A percentile compares a stretch with the other conserved stretches of the same genome.
These are phyloP conservation scores for Pestalotiopsis sp. DNA, from an alignment of 2,329 filamentous ascomycete species.

Conservation along the genomic window DNA sequence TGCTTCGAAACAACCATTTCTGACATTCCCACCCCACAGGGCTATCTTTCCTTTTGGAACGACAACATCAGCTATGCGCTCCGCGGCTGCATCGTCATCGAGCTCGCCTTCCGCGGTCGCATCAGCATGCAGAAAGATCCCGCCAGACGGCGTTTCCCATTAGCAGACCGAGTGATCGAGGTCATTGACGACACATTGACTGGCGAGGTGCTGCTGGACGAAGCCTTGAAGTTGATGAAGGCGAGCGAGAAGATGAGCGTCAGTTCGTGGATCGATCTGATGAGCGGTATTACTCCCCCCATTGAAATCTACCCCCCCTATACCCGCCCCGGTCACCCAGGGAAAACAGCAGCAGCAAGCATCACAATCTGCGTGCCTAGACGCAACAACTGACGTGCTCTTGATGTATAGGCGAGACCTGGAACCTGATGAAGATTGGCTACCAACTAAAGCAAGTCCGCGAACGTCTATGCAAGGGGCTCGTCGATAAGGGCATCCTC, in stretches of 20 bases:
- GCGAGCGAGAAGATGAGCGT: slow-evolving; percentile 99
- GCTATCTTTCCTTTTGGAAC: slow-evolving; percentile 99
- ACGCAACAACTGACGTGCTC: slow-evolving; percentile 14
- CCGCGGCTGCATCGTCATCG: slow-evolving; percentile 96
- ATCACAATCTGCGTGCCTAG: slow-evolving; percentile 12
- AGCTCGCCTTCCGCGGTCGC: slow-evolving; percentile 92
- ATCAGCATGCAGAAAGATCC: slow-evolving; percentile 99
- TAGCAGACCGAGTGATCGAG: slow-evolving; percentile 93
- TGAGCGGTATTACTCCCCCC: slow-evolving; percentile 75
- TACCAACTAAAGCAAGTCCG: slow-evolving; percentile 99
- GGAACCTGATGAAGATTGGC: slow-evolving; percentile 99
- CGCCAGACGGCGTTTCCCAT: slow-evolving; percentile 84
- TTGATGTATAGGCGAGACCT: slow-evolving; percentile 84
- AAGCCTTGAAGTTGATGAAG: slow-evolving; percentile 99
- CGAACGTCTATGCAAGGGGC: slow-evolving; percentile 92
- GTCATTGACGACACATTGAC: slow-evolving; percentile 96
- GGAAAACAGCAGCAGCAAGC: neutral
- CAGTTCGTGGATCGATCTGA: slow-evolving; percentile 96
- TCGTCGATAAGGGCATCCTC: slow-evolving; percentile 98
- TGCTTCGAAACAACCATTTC: neutral
- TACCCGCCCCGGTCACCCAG: neutral
- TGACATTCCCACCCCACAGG: slow-evolving; percentile 52
- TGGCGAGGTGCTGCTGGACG: slow-evolving; percentile 94
- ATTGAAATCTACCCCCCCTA: slow-evolving; percentile 3
- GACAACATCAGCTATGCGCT: slow-evolving; percentile 99